These are phyloP conservation scores for Persicaria maculosa DNA, from an alignment of 148 eudicot genomes.

Conservation along the genomic window DNA sequence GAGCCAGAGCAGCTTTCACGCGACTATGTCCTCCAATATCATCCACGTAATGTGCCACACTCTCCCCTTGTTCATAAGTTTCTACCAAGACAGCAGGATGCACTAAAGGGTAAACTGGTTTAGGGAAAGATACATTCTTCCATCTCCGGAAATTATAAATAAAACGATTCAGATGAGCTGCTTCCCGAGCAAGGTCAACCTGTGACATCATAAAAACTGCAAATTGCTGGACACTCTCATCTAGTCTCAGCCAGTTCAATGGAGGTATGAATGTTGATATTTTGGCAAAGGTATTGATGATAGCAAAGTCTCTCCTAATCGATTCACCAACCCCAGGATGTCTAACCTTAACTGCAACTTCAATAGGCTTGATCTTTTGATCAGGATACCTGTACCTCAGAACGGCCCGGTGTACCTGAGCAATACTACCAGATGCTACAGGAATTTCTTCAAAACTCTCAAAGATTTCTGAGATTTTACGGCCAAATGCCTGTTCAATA, in stretches of 20 bases:
- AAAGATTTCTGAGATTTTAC: slow-evolving; percentile 31
- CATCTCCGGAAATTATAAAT: slow-evolving; percentile 36
- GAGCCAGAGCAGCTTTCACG: slow-evolving; percentile 36
- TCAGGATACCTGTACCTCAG: slow-evolving; percentile 22
- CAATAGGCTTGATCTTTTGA: slow-evolving; percentile 30
- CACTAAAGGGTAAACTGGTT: slow-evolving; percentile 37
- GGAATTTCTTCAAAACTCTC: slow-evolving; percentile 32
- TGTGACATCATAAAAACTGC: slow-evolving; percentile 42
- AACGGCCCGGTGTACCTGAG: slow-evolving; percentile 36
- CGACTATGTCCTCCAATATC: slow-evolving; percentile 27
- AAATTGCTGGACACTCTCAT: slow-evolving; percentile 42
- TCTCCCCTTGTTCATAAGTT: slow-evolving; percentile 37
- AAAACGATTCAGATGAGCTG: slow-evolving; percentile 38
- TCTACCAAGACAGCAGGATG: slow-evolving; percentile 42
- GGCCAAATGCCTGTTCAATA: slow-evolving; percentile 35
- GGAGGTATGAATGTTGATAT: slow-evolving; percentile 31
- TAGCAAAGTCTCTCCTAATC: slow-evolving; percentile 39
- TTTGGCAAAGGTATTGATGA: slow-evolving; percentile 29
- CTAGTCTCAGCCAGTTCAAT: slow-evolving; percentile 31
- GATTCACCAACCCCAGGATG: slow-evolving; percentile 42
- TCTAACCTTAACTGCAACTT: slow-evolving; percentile 42
- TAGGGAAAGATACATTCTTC: slow-evolving; percentile 41
- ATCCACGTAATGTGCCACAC: slow-evolving; percentile 39
- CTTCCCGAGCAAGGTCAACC: slow-evolving; percentile 46
- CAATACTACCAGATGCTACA: slow-evolving; percentile 43